Evolutionary conservation across 2,329 filamentous ascomycete species (phyloP).

Genomic region (Alternaria viburni): DNA sequence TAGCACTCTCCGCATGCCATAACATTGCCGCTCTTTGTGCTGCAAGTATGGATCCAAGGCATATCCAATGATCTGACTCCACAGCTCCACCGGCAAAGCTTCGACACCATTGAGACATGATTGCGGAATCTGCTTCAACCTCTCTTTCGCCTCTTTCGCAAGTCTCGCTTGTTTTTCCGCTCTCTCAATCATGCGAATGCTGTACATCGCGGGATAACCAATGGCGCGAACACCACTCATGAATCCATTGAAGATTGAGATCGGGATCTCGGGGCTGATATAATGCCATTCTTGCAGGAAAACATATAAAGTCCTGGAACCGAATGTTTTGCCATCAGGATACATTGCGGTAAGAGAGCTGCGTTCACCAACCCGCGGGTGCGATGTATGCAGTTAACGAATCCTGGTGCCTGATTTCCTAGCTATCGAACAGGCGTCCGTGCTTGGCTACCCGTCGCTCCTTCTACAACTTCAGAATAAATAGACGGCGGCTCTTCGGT

Average conservation of each 20-base stretch:
- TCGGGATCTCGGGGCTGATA: neutral
- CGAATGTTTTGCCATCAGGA: neutral
- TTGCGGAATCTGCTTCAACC: neutral
- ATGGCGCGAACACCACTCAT: neutral
- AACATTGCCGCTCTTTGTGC: neutral
- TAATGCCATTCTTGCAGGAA: neutral
- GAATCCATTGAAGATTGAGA: neutral
- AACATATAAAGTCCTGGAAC: neutral
- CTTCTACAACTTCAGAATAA: neutral
- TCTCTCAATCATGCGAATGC: neutral
- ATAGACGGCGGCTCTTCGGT: too few species aligned
- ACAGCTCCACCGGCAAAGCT: neutral
- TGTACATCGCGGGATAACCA: neutral
- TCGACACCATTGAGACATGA: neutral
- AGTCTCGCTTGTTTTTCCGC: neutral
- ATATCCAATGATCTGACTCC: neutral
- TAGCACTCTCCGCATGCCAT: neutral
- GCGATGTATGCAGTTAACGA: neutral
- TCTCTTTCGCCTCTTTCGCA: neutral
- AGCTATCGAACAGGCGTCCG: neutral
- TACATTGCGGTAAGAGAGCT: neutral
- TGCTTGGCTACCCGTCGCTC: neutral
- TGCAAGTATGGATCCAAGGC: neutral
- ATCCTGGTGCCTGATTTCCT: neutral
- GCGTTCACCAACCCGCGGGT: neutral